Percentiles rank a stretch among this genome's conserved stretches.
Conservation (phyloP, 2,329 filamentous ascomycete species). For the Fusarium camptoceras region DNA sequence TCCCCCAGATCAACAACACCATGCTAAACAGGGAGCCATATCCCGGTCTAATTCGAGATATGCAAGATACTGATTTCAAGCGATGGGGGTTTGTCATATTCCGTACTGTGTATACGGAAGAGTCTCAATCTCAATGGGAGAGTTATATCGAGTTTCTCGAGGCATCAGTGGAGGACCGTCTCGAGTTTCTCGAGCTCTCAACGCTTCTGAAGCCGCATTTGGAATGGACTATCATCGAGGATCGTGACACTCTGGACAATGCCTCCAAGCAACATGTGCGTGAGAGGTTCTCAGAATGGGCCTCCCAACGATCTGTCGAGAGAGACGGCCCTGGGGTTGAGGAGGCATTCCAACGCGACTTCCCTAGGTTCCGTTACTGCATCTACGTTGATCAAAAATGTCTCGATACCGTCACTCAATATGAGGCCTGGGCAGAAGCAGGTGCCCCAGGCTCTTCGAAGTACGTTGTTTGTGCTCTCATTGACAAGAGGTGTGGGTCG, state of each 20-base stretch:
- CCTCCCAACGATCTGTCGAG: background rate
- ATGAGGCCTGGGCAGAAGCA: background rate
- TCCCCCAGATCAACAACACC: background rate
- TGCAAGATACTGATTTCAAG: conserved; percentile 5
- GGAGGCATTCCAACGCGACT: background rate
- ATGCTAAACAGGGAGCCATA: background rate
- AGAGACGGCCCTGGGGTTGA: conserved; percentile 6
- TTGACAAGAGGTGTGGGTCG: background rate
- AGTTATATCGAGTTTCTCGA: conserved; percentile 30
- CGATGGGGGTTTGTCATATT: conserved; percentile 13
- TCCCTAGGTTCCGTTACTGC: conserved; percentile 1
- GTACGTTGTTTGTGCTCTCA: background rate
- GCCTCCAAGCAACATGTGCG: conserved; percentile 15
- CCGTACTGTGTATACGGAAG: conserved; percentile 7
- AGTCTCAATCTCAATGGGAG: conserved; percentile 15
- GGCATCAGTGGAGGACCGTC: background rate
- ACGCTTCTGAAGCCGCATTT: background rate
- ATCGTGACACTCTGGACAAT: background rate
- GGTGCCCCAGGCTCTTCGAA: accelerated
- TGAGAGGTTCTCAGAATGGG: conserved; percentile 4
- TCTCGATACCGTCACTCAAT: conserved; percentile 1
- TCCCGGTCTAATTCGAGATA: background rate
- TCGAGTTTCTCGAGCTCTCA: background rate
- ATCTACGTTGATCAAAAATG: conserved; percentile 7
- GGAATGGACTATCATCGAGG: conserved; percentile 20